Conservation (phyloP, 805 yeast species). For the Nakazawaea ambrosiae region DNA sequence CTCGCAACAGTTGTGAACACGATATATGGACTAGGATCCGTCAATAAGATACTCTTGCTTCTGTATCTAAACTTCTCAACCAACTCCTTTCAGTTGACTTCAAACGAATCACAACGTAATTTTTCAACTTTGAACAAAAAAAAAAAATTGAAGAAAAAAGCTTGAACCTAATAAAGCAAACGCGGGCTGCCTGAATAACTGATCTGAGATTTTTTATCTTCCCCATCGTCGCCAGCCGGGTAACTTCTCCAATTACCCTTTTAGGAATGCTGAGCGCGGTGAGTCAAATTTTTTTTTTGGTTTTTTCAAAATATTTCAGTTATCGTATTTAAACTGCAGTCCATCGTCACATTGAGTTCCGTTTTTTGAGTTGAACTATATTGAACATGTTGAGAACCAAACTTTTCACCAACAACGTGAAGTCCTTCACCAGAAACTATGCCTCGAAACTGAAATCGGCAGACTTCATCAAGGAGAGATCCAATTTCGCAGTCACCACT, state of each 20-base stretch:
- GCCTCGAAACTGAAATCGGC: background rate
- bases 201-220: too few relatives aligned
- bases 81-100: too few relatives aligned
- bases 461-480: constrained; percentile 34
- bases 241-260: background rate
- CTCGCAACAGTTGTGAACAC: background rate
- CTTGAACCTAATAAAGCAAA: too few relatives aligned
- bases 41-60: background rate
- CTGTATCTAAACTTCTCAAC: too few relatives aligned
- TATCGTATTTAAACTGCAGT: too few relatives aligned
- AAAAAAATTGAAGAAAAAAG: too few relatives aligned
- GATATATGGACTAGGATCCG: background rate
- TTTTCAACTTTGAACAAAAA: too few relatives aligned
- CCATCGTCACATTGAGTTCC: too few relatives aligned
- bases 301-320: too few relatives aligned
- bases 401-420: background rate
- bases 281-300: constrained; percentile 1
- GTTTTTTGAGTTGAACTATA: too few relatives aligned
- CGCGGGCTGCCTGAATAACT: too few relatives aligned
- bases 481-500: constrained; percentile 63
- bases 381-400: background rate
- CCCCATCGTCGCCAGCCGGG: background rate
- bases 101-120: too few relatives aligned
- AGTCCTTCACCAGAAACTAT: background rate
- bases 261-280: constrained; percentile 4